Evolutionary conservation across 1,284 basidiomycete genomes (phyloP), one percentile per base, ranked within the genome.

Genomic region (Sanghuangporus weigelae): DNA sequence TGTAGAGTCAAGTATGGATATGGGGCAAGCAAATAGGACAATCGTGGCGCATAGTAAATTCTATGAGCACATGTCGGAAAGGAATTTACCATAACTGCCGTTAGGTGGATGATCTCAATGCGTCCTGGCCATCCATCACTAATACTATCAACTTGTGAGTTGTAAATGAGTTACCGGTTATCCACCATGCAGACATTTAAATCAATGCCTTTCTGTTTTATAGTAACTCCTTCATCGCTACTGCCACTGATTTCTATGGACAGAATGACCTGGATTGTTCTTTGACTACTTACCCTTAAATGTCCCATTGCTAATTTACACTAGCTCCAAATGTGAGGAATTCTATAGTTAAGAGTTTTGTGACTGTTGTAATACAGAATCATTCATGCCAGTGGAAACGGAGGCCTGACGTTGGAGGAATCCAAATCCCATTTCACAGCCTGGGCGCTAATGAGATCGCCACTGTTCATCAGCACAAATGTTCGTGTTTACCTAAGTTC

Each of bases 371-470:
- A 31, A 31, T 31, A 31, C 26, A 31, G 26, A 12, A n/a, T 42
- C 11, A 14, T 38, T 7, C 31, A 21, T 14, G n/a, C 10, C 59
- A 85, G 83, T 16, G 85, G 84, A 0, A 86, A 87, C 67, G 84
- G 83, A 8, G 69, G 72, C 23, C 75, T 86, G 51, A 84, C 81
- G 1, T 81, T 75, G 67, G 84, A 87, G 26, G 85, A 87, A 72
- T 71, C 79, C 7, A 86, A 86, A 71, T 78, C 84, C 1, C 84
- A 86, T 68, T 86, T 85, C 72, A 85, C 83, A 0, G 84, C 82
- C 3, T 87, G 85, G 86, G 84, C 84, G 19, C 73, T 87, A 31
- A 81, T 86, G 79, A 85, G 84, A 70, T 84, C 83, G 0, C 84
- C 83, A 12, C 73, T 84, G 6, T 71, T 84, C 58, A 80, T 84